Conservation (phyloP, 768 basidiomycete species). For the Leccinum pellstonianum region DNA sequence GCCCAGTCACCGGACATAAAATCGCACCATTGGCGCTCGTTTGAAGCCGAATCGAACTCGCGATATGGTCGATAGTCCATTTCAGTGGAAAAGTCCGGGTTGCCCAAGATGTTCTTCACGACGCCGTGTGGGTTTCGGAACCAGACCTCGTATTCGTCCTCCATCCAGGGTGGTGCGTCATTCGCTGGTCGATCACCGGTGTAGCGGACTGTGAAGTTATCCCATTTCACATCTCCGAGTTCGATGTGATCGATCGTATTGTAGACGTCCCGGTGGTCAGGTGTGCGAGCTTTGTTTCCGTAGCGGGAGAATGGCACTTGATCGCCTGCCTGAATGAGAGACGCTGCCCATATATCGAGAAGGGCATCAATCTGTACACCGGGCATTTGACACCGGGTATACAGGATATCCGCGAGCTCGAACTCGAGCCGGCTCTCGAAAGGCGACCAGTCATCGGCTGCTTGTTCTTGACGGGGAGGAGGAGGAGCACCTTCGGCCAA, state of each 20-base stretch:
- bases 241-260: not conserved
- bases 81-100: not conserved
- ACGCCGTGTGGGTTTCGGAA: not conserved
- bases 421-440: not conserved
- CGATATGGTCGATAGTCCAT: not conserved
- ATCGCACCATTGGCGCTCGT: not conserved
- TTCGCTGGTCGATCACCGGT: not conserved
- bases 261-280: not conserved
- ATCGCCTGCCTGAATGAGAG: not conserved
- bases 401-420: not conserved
- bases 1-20: not conserved
- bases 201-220: conserved; percentile 1
- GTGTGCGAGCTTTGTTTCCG: too few relatives aligned
- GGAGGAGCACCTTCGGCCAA: not conserved
- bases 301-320: not conserved
- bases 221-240: not conserved
- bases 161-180: not conserved
- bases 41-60: not conserved
- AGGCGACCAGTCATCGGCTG: not conserved
- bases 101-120: not conserved
- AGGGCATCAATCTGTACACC: not conserved
- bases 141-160: not conserved
- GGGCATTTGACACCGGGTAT: not conserved
- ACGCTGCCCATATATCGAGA: not conserved
- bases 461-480: not conserved